Evolutionary conservation across 2,329 filamentous ascomycete species (phyloP).

Genomic region (Lomentospora prolificans): DNA sequence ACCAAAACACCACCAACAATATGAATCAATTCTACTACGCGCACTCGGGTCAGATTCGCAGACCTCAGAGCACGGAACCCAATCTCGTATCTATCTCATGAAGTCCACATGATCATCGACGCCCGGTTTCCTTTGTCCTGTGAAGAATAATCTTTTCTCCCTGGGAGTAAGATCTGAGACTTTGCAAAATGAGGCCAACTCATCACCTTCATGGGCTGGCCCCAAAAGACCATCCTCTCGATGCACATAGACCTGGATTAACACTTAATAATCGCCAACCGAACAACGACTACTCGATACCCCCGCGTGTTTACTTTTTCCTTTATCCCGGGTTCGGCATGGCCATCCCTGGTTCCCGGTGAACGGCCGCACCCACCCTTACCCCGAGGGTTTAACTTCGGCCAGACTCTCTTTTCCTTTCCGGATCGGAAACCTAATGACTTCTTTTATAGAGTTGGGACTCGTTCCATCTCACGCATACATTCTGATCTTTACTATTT

Average conservation of each 20-base stretch:
- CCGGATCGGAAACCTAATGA: background rate
- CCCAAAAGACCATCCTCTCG: background rate
- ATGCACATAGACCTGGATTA: background rate
- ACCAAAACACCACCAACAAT: constrained; percentile 41
- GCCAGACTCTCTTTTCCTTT: background rate
- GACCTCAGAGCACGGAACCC: constrained; percentile 67
- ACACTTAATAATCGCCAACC: background rate
- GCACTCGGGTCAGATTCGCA: constrained; percentile 47
- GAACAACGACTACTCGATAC: constrained; percentile 1
- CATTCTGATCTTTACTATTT: background rate
- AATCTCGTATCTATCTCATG: constrained; percentile 32
- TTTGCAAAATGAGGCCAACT: background rate
- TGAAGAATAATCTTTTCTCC: background rate
- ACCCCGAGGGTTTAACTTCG: background rate
- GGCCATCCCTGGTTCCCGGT: background rate
- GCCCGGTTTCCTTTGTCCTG: background rate
- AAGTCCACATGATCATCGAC: constrained; percentile 8
- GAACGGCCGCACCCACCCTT: background rate
- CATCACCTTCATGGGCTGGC: background rate
- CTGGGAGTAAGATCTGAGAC: background rate
- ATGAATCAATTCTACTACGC: constrained; percentile 57
- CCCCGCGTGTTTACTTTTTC: background rate
- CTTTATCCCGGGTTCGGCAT: background rate
- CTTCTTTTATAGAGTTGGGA: background rate
- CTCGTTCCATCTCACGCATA: background rate